Conservation (phyloP, 2,329 filamentous ascomycete genomes). For the Rhynchosporium agropyri region DNA sequence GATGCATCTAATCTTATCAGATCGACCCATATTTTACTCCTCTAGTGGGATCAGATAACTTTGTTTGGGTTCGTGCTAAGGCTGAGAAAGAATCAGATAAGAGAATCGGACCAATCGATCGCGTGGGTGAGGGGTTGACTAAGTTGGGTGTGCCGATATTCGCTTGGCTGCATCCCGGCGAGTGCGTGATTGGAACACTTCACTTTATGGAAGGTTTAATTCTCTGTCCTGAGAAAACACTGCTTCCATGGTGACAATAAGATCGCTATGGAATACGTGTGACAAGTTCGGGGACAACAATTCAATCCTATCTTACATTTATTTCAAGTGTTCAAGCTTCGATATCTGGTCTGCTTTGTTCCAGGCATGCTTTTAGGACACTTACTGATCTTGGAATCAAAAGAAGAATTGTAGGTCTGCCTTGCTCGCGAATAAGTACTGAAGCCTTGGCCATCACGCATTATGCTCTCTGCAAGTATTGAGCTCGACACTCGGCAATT, state of each 20-base stretch:
- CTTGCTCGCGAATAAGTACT: no score
- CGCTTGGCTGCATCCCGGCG: slow-evolving; percentile 15
- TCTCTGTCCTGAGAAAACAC: no score
- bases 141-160: slow-evolving; percentile 8
- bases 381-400: no score
- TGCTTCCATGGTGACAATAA: no score
- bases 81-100: slow-evolving; percentile 2
- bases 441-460: no score
- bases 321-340: no score
- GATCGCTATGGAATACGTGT: no score
- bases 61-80: slow-evolving; percentile 15
- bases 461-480: neutral
- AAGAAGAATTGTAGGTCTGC: no score
- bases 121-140: neutral
- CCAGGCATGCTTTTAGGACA: no score
- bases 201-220: neutral
- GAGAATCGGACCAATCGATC: neutral
- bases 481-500: slow-evolving; percentile 7
- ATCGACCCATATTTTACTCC: slow-evolving; percentile 2
- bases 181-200: slow-evolving; percentile 12
- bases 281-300: no score
- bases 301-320: no score
- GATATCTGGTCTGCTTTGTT: no score
- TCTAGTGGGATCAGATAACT: slow-evolving; percentile 25
- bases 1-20: slow-evolving; percentile 34